A percentile compares a stretch with the other conserved stretches of the same genome.
phyloP scores from a whole-genome alignment of 257 asterid species.

The Forsythia suspensa region DNA sequence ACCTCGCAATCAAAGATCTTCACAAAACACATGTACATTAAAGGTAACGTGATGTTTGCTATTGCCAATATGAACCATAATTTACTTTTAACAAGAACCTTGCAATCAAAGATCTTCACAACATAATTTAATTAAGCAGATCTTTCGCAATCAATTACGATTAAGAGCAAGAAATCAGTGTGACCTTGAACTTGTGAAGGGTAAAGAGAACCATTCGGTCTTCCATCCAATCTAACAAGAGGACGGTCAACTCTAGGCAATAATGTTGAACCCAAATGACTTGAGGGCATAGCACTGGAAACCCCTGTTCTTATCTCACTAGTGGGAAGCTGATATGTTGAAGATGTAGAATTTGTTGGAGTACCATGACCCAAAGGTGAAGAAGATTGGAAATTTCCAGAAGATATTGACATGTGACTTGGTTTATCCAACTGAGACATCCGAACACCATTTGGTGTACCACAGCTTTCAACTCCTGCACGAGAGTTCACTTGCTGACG shows the following conservation, averaged over 20 bases:
- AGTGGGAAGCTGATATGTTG: slow-evolving; percentile 83
- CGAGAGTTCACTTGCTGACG: slow-evolving; percentile 45
- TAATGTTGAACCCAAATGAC: slow-evolving; percentile 54
- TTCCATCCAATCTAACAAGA: slow-evolving; percentile 66
- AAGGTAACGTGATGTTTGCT: slow-evolving; percentile 2
- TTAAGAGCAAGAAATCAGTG: slow-evolving; percentile 11
- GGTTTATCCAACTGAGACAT: slow-evolving; percentile 61
- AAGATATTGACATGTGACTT: slow-evolving; percentile 42
- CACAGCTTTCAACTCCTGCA: slow-evolving; percentile 50
- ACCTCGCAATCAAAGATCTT: slow-evolving; percentile 1
- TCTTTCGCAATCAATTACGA: background rate
- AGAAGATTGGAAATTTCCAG: slow-evolving; percentile 53
- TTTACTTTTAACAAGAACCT: slow-evolving; percentile 11
- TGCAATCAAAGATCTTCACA: background rate
- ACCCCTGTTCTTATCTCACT: slow-evolving; percentile 77
- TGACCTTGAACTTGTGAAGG: slow-evolving; percentile 71
- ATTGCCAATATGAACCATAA: slow-evolving; percentile 15
- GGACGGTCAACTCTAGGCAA: slow-evolving; percentile 62
- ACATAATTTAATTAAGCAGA: slow-evolving; percentile 8
- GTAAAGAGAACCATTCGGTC: slow-evolving; percentile 63
- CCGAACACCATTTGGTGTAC: slow-evolving; percentile 41
- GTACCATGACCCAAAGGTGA: slow-evolving; percentile 45
- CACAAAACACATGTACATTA: background rate
- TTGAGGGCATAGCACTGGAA: slow-evolving; percentile 51
- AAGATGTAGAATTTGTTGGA: slow-evolving; percentile 45